Percentiles rank a stretch among this genome's conserved stretches.
phyloP scores from a whole-genome alignment of 371 early-diverging fungal species.

The Cokeromyces recurvatus region DNA sequence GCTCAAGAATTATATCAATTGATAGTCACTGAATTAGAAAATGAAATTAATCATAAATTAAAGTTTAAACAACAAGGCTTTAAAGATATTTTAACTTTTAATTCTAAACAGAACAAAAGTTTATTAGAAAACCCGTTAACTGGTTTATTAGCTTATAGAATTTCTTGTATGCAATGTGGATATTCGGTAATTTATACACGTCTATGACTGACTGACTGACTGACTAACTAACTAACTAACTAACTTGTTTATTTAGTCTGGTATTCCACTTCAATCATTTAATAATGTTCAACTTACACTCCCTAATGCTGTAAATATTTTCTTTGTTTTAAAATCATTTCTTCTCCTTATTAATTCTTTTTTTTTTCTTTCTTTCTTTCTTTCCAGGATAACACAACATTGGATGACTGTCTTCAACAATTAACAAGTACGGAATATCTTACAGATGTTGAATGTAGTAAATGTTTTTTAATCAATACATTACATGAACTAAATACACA shows the following conservation, averaged over 20 bases:
- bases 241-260: background rate
- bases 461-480: slow-evolving; percentile 57
- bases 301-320: slow-evolving; percentile 35
- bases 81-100: slow-evolving; percentile 4
- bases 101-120: background rate
- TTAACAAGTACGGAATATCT: slow-evolving; percentile 60
- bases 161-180: slow-evolving; percentile 74
- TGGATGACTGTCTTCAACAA: slow-evolving; percentile 54
- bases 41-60: slow-evolving; percentile 39
- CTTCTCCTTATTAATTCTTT: too few relatives aligned
- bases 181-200: slow-evolving; percentile 47
- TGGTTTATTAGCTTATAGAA: slow-evolving; percentile 65
- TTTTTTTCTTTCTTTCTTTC: background rate
- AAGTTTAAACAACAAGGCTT: slow-evolving; percentile 5
- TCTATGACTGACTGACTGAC: too few relatives aligned
- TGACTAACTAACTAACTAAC: too few relatives aligned
- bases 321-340: too few relatives aligned
- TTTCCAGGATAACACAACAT: slow-evolving; percentile 29
- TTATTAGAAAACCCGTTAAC: slow-evolving; percentile 54
- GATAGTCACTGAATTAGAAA: slow-evolving; percentile 67
- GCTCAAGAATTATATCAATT: slow-evolving; percentile 91
- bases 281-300: slow-evolving; percentile 66
- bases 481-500: slow-evolving; percentile 27
- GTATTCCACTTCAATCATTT: slow-evolving; percentile 26
- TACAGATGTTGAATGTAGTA: slow-evolving; percentile 59